A percentile compares a stretch with the other conserved stretches of the same genome.
These are phyloP conservation scores for Podila epigama DNA, from an alignment of 192 early-diverging fungal species.

Conservation along the genomic window DNA sequence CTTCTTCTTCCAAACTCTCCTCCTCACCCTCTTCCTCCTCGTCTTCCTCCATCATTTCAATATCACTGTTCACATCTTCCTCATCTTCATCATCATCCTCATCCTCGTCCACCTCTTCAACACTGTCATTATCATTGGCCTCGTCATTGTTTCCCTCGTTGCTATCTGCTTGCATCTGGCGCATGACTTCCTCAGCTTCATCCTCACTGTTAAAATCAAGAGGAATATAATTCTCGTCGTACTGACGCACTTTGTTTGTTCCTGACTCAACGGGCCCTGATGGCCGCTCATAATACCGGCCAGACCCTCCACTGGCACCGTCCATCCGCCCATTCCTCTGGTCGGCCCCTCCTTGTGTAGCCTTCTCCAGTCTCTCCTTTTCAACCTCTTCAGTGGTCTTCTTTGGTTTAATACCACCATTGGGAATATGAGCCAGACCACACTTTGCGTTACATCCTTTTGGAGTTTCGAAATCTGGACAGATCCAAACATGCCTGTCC, in stretches of 20 bases:
- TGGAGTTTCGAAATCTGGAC: conserved; percentile 72
- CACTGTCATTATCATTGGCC: not conserved
- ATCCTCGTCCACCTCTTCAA: not conserved
- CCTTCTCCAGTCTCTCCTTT: conserved; percentile 16
- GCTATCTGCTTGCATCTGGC: not conserved
- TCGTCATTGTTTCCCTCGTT: not conserved
- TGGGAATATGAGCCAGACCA: conserved; percentile 64
- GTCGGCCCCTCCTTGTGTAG: not conserved
- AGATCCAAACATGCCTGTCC: conserved; percentile 72
- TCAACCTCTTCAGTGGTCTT: conserved; percentile 15
- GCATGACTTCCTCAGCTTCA: not conserved
- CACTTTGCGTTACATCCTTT: conserved; percentile 66
- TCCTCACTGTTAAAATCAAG: conserved; percentile 24
- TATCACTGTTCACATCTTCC: not conserved
- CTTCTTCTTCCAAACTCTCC: conserved; percentile 8
- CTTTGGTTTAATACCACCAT: conserved; percentile 19
- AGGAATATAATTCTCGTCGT: conserved; percentile 47
- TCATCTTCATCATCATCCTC: not conserved
- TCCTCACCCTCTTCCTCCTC: conserved; percentile 7
- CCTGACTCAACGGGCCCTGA: not conserved
- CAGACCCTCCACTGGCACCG: not conserved
- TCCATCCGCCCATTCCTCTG: not conserved
- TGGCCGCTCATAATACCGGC: not conserved
- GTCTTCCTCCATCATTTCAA: conserved; percentile 8
- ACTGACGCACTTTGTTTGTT: not conserved